phyloP scores from a whole-genome alignment of 306 rosid species.

The Rosa lucieae region DNA sequence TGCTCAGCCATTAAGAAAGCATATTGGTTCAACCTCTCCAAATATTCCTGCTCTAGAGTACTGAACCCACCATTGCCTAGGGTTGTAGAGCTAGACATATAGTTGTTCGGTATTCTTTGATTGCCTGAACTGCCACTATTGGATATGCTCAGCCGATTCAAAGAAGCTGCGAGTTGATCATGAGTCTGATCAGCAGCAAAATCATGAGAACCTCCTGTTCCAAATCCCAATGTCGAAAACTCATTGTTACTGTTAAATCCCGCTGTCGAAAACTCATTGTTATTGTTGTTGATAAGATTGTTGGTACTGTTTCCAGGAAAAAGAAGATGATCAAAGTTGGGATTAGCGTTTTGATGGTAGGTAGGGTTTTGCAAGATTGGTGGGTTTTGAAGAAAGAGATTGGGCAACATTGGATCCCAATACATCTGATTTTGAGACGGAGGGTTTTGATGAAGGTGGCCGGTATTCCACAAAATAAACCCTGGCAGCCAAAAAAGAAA shows the following conservation, averaged over 20 bases:
- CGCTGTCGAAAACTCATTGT: neutral
- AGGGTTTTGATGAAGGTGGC: no score
- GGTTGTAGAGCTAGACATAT: neutral
- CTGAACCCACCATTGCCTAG: neutral
- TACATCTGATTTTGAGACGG: neutral
- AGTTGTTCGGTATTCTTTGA: neutral
- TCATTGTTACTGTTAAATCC: neutral
- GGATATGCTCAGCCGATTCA: slow-evolving; percentile 5
- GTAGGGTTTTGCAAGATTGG: neutral
- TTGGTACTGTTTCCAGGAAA: neutral
- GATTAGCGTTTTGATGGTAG: neutral
- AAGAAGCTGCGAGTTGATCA: neutral
- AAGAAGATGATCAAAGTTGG: neutral
- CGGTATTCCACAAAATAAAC: no score
- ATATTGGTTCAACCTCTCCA: slow-evolving; percentile 4
- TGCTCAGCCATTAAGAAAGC: neutral
- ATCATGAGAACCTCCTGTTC: neutral
- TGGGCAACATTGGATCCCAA: slow-evolving; percentile 8
- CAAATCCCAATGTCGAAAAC: neutral
- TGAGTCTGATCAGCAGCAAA: neutral
- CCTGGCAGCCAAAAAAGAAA: no score
- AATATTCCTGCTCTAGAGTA: slow-evolving; percentile 5
- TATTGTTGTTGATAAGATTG: neutral
- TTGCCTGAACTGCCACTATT: neutral
- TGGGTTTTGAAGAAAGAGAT: neutral